phyloP scores from a whole-genome alignment of 2,329 filamentous ascomycete species.

The Fusarium sp. region DNA sequence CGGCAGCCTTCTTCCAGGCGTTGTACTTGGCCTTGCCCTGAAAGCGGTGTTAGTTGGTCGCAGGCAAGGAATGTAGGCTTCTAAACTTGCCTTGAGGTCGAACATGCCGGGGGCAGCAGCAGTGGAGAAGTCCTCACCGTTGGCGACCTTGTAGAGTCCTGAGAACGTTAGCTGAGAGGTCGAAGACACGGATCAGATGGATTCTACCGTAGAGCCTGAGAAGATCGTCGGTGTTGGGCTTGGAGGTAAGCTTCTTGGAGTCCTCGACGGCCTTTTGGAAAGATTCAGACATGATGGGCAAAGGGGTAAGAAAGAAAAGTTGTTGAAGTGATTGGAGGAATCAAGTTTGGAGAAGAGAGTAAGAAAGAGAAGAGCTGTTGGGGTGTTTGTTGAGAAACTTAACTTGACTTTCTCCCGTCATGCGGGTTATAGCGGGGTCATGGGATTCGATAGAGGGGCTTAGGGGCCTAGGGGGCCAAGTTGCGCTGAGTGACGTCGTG shows the following conservation, averaged over 20 bases:
- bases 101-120: constrained; percentile 73
- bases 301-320: neutral
- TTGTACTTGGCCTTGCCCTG: constrained; percentile 83
- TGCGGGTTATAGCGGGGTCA: constrained; percentile 38
- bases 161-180: neutral
- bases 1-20: constrained; percentile 77
- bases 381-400: constrained; percentile 37
- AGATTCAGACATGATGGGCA: constrained; percentile 53
- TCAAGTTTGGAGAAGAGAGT: neutral
- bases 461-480: constrained; percentile 21
- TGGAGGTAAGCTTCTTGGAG: constrained; percentile 72
- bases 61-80: neutral
- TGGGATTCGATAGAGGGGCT: constrained; percentile 31
- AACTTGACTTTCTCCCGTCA: constrained; percentile 23
- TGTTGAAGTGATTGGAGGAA: neutral
- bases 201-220: constrained; percentile 68
- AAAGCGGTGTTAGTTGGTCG: constrained; percentile 20
- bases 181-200: neutral
- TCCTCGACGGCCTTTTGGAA: constrained; percentile 68
- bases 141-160: constrained; percentile 69
- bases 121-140: constrained; percentile 63
- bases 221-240: constrained; percentile 71
- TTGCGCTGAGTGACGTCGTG: constrained; percentile 26
- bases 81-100: constrained; percentile 67
- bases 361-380: constrained; percentile 26